Percentiles rank a stretch among this genome's conserved stretches.
Conservation (phyloP, 768 basidiomycete genomes). For the Pisolithus orientalis region DNA sequence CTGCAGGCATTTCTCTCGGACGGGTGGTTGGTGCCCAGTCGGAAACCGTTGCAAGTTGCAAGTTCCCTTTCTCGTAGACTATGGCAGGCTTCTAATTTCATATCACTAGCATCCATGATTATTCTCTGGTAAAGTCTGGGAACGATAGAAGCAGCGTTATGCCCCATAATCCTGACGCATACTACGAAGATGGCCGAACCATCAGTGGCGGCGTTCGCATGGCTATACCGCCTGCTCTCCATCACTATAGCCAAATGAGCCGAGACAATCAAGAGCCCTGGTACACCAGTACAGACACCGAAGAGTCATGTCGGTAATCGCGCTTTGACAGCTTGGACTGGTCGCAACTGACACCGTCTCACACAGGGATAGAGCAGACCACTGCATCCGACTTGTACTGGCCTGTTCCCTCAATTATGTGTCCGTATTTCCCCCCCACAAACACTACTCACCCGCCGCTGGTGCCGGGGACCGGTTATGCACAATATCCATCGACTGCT, state of each 20-base stretch:
- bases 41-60: constrained; percentile 39
- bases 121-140: constrained; percentile 22
- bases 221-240: constrained; percentile 7
- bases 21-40: constrained; percentile 37
- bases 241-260: neutral
- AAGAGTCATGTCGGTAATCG: constrained; percentile 26
- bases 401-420: constrained; percentile 11
- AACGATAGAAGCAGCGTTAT: constrained; percentile 3
- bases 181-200: constrained; percentile 9
- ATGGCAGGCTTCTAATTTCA: neutral
- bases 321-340: neutral
- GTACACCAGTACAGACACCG: constrained; percentile 27
- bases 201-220: constrained; percentile 23
- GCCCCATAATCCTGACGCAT: constrained; percentile 3
- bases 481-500: neutral
- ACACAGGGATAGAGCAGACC: constrained; percentile 5
- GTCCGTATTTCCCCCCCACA: constrained; percentile 10
- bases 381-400: constrained; percentile 4
- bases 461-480: neutral
- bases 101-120: constrained; percentile 15
- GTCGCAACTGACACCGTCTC: neutral
- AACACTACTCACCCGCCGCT: neutral
- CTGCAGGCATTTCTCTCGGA: constrained; percentile 37
- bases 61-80: constrained; percentile 10
- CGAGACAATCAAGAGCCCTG: constrained; percentile 15